A percentile compares a stretch with the other conserved stretches of the same genome.
Evolutionary conservation across 1,139 yeast species (phyloP).

Genomic region (Sugiyamaella paludigena): DNA sequence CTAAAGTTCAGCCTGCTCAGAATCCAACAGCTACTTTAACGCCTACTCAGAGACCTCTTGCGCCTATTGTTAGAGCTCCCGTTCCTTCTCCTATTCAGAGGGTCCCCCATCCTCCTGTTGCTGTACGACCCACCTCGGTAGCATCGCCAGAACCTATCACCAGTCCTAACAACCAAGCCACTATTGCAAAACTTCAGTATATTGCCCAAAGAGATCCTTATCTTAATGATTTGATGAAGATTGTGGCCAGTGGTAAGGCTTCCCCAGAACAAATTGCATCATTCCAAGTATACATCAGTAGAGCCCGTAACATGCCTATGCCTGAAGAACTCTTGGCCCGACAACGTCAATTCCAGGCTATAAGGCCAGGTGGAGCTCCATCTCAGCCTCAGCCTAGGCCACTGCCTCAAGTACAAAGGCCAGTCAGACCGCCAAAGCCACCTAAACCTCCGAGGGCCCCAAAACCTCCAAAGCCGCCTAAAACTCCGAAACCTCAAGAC

Average conservation of each 20-base stretch:
- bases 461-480: slow-evolving; percentile 23
- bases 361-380: slow-evolving; percentile 14
- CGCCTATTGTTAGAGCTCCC: slow-evolving; percentile 6
- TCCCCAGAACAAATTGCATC: slow-evolving; percentile 64
- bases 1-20: slow-evolving; percentile 9
- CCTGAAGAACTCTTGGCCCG: slow-evolving; percentile 43
- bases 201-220: slow-evolving; percentile 73
- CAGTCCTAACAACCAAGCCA: slow-evolving; percentile 57
- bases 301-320: slow-evolving; percentile 67
- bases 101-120: neutral
- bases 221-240: slow-evolving; percentile 69
- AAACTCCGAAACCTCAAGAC: slow-evolving; percentile 26
- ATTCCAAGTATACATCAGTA: slow-evolving; percentile 72
- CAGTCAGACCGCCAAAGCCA: slow-evolving; percentile 21
- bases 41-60: slow-evolving; percentile 5
- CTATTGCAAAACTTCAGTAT: slow-evolving; percentile 78
- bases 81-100: slow-evolving; percentile 10
- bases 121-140: neutral
- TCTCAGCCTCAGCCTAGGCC: slow-evolving; percentile 7
- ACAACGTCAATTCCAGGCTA: slow-evolving; percentile 7
- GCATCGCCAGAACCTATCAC: slow-evolving; percentile 18
- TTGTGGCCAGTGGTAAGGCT: slow-evolving; percentile 81
- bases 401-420: slow-evolving; percentile 22
- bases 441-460: slow-evolving; percentile 12
- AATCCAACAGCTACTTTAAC: slow-evolving; percentile 14